Percentiles rank a stretch among this genome's conserved stretches.
Evolutionary conservation across 2,329 filamentous ascomycete genomes (phyloP).

Genomic region (Aspergillus jensenii): DNA sequence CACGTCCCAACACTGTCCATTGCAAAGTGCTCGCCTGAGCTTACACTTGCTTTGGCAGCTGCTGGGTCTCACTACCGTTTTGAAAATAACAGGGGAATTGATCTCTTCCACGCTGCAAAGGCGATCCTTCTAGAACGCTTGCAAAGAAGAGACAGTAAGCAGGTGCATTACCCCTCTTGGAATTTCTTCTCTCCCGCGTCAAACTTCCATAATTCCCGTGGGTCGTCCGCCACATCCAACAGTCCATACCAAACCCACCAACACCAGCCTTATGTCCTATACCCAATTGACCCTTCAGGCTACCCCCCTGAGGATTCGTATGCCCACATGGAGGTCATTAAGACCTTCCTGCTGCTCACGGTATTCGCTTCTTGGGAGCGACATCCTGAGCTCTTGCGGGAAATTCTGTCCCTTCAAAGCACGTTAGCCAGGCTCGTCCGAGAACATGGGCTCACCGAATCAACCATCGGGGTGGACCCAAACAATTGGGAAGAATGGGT

Average conservation of each 20-base stretch:
- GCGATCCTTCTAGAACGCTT: conserved; percentile 55
- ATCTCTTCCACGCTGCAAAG: conserved; percentile 58
- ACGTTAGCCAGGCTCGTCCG: conserved; percentile 56
- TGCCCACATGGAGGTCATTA: conserved; percentile 51
- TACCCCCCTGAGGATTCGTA: conserved; percentile 44
- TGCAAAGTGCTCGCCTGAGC: conserved; percentile 46
- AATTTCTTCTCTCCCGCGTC: conserved; percentile 40
- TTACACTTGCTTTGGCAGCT: conserved; percentile 53
- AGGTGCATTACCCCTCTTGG: conserved; percentile 43
- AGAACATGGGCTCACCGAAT: conserved; percentile 50
- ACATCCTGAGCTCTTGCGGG: conserved; percentile 56
- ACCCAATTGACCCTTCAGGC: conserved; percentile 33
- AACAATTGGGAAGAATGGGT: conserved; percentile 57
- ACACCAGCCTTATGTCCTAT: conserved; percentile 25
- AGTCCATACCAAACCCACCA: conserved; percentile 46
- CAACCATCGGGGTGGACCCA: conserved; percentile 34
- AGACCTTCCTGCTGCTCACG: conserved; percentile 54
- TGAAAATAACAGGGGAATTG: conserved; percentile 52
- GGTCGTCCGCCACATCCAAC: conserved; percentile 41
- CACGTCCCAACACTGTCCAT: conserved; percentile 51
- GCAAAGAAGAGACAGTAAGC: conserved; percentile 49
- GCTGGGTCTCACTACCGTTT: conserved; percentile 51
- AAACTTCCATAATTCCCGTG: conserved; percentile 40
- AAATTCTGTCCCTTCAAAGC: conserved; percentile 58
- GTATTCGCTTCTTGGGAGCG: conserved; percentile 61